These are phyloP conservation scores for Wallacemonas rigidus DNA, from an alignment of 208 protist species.

Conservation along the genomic window DNA sequence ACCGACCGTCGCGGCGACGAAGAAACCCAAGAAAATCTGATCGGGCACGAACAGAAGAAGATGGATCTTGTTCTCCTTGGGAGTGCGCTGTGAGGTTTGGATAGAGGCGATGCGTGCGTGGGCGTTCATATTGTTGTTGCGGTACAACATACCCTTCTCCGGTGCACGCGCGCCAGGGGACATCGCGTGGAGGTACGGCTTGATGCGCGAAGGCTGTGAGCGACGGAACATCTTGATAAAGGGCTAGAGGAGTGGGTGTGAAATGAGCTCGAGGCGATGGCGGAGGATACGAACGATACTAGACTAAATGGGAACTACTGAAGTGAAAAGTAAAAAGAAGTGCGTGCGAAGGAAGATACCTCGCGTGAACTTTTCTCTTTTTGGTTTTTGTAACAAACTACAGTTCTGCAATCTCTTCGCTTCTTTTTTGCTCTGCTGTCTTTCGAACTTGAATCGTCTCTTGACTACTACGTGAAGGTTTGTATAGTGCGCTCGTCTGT, in stretches of 20 bases:
- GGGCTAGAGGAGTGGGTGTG: neutral
- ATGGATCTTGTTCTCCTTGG: slow-evolving; percentile 51
- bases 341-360: neutral
- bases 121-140: slow-evolving; percentile 86
- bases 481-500: no score
- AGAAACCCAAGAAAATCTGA: slow-evolving; percentile 49
- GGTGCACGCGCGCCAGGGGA: slow-evolving; percentile 73
- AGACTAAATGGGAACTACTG: slow-evolving; percentile 15
- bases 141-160: slow-evolving; percentile 89
- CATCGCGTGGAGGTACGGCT: slow-evolving; percentile 85
- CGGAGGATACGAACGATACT: slow-evolving; percentile 9
- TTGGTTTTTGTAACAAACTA: no score
- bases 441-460: no score
- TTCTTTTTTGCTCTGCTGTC: no score
- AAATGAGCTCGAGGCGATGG: neutral
- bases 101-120: slow-evolving; percentile 74
- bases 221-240: slow-evolving; percentile 52
- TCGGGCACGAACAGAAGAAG: slow-evolving; percentile 70
- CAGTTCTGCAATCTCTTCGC: no score
- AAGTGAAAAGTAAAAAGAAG: slow-evolving; percentile 3
- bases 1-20: neutral
- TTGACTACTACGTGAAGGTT: no score
- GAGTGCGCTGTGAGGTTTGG: slow-evolving; percentile 61
- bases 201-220: slow-evolving; percentile 44
- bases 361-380: no score